A percentile compares a stretch with the other conserved stretches of the same genome.
Evolutionary conservation across 2,329 filamentous ascomycete genomes (phyloP).

Genomic region (Rhynchosporium agropyri): DNA sequence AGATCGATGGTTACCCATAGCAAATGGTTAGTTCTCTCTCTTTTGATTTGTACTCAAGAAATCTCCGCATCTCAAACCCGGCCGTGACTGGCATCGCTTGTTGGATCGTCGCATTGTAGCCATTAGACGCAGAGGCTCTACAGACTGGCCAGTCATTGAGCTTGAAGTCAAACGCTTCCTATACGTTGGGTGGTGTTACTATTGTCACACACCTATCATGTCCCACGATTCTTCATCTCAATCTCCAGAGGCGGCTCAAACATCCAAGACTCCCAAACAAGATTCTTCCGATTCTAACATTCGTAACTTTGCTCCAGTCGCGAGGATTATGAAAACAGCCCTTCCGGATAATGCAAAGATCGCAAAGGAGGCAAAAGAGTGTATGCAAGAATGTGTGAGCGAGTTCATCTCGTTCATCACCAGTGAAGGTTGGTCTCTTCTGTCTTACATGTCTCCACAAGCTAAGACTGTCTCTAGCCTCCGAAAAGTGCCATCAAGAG

Average conservation of each 20-base stretch:
- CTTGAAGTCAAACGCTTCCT: slow-evolving; percentile 39
- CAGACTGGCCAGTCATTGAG: slow-evolving; percentile 41
- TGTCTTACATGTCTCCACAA: slow-evolving; percentile 18
- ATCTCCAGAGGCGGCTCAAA: slow-evolving; percentile 52
- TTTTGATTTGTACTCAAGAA: slow-evolving; percentile 54
- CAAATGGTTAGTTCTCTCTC: slow-evolving; percentile 85
- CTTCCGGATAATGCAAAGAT: slow-evolving; percentile 99
- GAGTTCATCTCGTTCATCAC: slow-evolving; percentile 99
- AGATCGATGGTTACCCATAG: slow-evolving; percentile 98
- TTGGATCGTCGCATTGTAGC: slow-evolving; percentile 51
- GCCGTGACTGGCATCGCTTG: slow-evolving; percentile 53
- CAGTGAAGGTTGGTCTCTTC: slow-evolving; percentile 77
- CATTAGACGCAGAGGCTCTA: slow-evolving; percentile 44
- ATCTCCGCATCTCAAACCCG: slow-evolving; percentile 38
- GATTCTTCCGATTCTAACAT: slow-evolving; percentile 79
- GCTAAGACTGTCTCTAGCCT: slow-evolving; percentile 61
- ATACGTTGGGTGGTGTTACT: slow-evolving; percentile 37
- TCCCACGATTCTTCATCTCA: slow-evolving; percentile 58
- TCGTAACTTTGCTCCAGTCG: slow-evolving; percentile 92
- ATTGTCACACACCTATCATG: slow-evolving; percentile 50
- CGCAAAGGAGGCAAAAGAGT: slow-evolving; percentile 98
- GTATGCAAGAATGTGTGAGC: slow-evolving; percentile 99
- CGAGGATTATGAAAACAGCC: slow-evolving; percentile 98
- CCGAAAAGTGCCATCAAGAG: slow-evolving; percentile 98
- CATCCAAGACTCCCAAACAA: slow-evolving; percentile 46